Evolutionary conservation across 2,329 filamentous ascomycete genomes (phyloP), one percentile per base, ranked within the genome.

Genomic region (Beauveria bassiana): DNA sequence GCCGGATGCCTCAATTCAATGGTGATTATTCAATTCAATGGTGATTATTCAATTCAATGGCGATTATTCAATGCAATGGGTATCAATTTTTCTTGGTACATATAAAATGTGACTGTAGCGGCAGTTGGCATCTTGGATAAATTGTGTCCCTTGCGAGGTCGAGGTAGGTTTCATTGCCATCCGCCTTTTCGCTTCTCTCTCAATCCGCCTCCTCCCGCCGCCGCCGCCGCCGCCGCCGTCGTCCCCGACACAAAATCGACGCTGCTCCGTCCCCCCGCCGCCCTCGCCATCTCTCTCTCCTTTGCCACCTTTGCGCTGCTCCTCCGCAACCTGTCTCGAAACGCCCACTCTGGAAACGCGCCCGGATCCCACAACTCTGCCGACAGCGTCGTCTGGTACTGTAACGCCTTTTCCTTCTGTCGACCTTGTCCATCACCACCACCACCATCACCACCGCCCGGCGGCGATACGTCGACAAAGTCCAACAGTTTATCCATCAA

Each of bases 401-500:
- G 86, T 26, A 79, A 81, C 9, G 2, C 24, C 18, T 22, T 34
- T 45, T 16, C 24, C 8, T 14, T 38, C 34, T 38, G 34, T 16
- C 34, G 5, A 38, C 34, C 34, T 38, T 38, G 34, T 38, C 34
- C 34, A 7, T 38, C 76, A 24, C 86, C 78, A 7, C 47, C 76
- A 24, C 86, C 78, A 67, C 70, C 10, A 22, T 54, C 12, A n/a
- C 58, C 78, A 4, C 55, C 12, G 18, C 58, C 2, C 5, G 53
- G 40, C 16, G 40, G 53, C 40, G 18, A 24, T 4, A 79, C 67
- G 24, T 73, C 77, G 9, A 87, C 86, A 74, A 91, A 93, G 26
- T 78, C 80, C 76, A 91, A 80, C 61, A 93, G 78, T 74, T 90
- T 91, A 64, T 88, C 85, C 73, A 86, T 83, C 59, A 93, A 76